These are phyloP conservation scores for Suillus bovinus DNA, from an alignment of 768 basidiomycete species.

Conservation along the genomic window DNA sequence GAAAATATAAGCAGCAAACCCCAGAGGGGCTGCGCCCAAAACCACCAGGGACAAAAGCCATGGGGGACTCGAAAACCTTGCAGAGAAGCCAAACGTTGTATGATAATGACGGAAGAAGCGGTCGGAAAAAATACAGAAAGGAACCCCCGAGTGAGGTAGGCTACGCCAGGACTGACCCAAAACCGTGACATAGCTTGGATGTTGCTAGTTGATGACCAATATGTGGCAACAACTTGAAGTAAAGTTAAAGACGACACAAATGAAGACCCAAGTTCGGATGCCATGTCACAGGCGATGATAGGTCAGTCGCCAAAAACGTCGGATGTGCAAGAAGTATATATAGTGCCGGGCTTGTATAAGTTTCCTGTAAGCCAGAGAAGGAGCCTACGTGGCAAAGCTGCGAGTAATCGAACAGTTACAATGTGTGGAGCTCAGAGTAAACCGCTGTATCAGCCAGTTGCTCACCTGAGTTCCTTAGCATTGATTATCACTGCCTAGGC, in stretches of 20 bases:
- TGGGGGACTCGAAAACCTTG: slow-evolving; percentile 15
- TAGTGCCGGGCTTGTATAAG: neutral
- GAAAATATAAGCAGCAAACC: slow-evolving; percentile 6
- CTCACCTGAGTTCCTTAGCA: no score
- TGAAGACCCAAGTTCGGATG: no score
- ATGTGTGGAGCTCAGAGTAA: no score
- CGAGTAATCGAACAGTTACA: neutral
- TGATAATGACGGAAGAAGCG: slow-evolving; percentile 15
- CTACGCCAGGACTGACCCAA: slow-evolving; percentile 24
- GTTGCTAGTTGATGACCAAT: neutral
- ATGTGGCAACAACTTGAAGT: neutral
- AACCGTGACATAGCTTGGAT: neutral
- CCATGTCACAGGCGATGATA: no score
- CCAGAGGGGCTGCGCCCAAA: slow-evolving; percentile 3
- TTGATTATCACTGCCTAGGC: no score
- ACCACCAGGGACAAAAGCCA: slow-evolving; percentile 11
- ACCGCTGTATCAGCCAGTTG: no score
- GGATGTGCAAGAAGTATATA: neutral
- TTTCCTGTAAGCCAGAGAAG: neutral
- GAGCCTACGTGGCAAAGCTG: neutral
- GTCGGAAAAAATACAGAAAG: slow-evolving; percentile 17
- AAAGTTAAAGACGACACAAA: neutral
- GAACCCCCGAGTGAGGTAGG: slow-evolving; percentile 17
- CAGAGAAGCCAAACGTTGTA: slow-evolving; percentile 11
- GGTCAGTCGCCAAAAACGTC: neutral